Percentiles rank a stretch among this genome's conserved stretches.
Evolutionary conservation across 106 monocot species (phyloP).

Genomic region (Allium cepa): DNA sequence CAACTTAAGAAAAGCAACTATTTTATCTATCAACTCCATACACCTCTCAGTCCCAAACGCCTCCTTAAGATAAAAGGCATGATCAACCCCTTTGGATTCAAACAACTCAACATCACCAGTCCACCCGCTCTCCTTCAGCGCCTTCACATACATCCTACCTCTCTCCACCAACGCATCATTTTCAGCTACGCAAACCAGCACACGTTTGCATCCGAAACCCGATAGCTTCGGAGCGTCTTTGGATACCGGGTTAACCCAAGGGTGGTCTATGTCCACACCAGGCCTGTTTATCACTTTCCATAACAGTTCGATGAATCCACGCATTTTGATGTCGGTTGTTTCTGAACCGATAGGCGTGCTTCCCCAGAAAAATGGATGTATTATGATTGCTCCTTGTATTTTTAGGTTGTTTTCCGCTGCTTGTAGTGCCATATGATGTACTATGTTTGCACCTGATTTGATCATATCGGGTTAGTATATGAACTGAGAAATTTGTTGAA

Average conservation of each 20-base stretch:
- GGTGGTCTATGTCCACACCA: constrained; percentile 25
- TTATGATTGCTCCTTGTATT: constrained; percentile 35
- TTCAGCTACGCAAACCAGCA: constrained; percentile 21
- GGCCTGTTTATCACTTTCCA: constrained; percentile 6
- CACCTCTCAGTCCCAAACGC: constrained; percentile 8
- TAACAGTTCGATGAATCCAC: constrained; percentile 17
- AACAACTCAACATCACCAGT: constrained; percentile 20
- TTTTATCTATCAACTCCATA: constrained; percentile 9
- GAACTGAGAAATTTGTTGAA: no score
- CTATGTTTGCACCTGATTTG: constrained; percentile 32
- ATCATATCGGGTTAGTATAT: no score
- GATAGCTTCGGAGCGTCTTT: constrained; percentile 11
- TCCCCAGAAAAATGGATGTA: constrained; percentile 64
- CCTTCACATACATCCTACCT: constrained; percentile 8
- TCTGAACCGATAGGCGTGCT: constrained; percentile 16
- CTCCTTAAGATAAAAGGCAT: constrained; percentile 23
- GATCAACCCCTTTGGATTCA: constrained; percentile 18
- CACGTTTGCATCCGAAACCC: constrained; percentile 11
- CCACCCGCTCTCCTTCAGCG: constrained; percentile 23
- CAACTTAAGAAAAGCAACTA: constrained; percentile 8
- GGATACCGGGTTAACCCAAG: constrained; percentile 16
- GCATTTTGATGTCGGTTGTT: not conserved
- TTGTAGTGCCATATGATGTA: constrained; percentile 22
- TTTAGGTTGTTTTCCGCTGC: constrained; percentile 5
- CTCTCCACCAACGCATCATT: constrained; percentile 17